Evolutionary conservation across 129 eudicot species (phyloP).

Genomic region (Lactuca saligna): DNA sequence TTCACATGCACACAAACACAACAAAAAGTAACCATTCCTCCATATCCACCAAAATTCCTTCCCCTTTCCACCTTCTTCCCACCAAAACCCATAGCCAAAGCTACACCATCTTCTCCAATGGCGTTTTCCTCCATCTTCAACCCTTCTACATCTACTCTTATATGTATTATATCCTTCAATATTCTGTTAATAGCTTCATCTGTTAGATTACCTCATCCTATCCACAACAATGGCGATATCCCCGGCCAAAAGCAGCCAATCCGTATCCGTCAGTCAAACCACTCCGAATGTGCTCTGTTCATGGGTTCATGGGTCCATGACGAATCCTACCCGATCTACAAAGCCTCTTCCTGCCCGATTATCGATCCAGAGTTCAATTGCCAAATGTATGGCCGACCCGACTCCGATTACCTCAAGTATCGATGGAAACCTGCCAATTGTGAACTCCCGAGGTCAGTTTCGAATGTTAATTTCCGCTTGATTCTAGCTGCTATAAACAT

Average conservation of each 20-base stretch:
- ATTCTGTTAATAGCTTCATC: constrained; percentile 34
- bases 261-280: constrained; percentile 43
- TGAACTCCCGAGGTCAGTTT: constrained; percentile 73
- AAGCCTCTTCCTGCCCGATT: constrained; percentile 58
- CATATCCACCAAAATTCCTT: constrained; percentile 19
- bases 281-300: constrained; percentile 56
- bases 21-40: constrained; percentile 34
- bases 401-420: constrained; percentile 79
- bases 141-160: background rate
- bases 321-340: constrained; percentile 63
- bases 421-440: constrained; percentile 88
- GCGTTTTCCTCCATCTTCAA: constrained; percentile 31
- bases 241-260: constrained; percentile 36
- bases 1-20: constrained; percentile 58
- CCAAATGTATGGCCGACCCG: constrained; percentile 85
- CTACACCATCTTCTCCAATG: constrained; percentile 42
- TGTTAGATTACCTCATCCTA: constrained; percentile 32
- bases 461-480: background rate
- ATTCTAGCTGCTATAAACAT: background rate
- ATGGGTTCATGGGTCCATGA: constrained; percentile 82
- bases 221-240: constrained; percentile 38
- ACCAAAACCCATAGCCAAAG: constrained; percentile 24
- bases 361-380: constrained; percentile 88
- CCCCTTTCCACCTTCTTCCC: constrained; percentile 27
- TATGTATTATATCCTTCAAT: constrained; percentile 13